phyloP scores from a whole-genome alignment of 78 protist species.

The Dictyostelium capitatum region DNA sequence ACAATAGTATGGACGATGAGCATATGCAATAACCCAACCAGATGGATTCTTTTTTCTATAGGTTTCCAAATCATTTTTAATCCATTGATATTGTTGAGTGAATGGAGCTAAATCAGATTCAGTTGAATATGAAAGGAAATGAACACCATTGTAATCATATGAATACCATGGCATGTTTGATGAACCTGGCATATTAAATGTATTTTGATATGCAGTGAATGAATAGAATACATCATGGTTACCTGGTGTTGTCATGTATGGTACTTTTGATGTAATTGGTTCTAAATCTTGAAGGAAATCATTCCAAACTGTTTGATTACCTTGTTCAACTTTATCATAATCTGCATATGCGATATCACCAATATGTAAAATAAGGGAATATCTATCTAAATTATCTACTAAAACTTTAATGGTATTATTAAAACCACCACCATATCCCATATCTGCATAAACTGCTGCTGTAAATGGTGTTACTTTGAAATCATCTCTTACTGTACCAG shows the following conservation, averaged over 20 bases:
- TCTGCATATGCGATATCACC: conserved; percentile 73
- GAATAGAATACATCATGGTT: conserved; percentile 70
- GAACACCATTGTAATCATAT: conserved; percentile 58
- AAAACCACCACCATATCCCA: conserved; percentile 76
- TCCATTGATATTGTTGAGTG: conserved; percentile 76
- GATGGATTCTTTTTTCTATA: conserved; percentile 38
- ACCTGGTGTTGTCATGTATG: conserved; percentile 79
- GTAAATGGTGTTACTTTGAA: conserved; percentile 51
- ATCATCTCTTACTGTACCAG: background rate
- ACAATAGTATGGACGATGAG: conserved; percentile 78
- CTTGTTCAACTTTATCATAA: conserved; percentile 52
- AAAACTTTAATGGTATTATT: conserved; percentile 31
- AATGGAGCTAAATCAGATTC: conserved; percentile 76
- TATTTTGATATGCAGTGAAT: conserved; percentile 61
- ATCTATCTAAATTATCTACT: background rate
- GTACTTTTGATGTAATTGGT: conserved; percentile 52
- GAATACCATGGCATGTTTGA: conserved; percentile 72
- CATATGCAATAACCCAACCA: conserved; percentile 75
- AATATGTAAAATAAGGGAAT: conserved; percentile 40
- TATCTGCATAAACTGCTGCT: conserved; percentile 59
- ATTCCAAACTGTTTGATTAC: conserved; percentile 70
- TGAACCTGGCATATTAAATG: conserved; percentile 70
- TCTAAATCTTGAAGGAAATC: conserved; percentile 24
- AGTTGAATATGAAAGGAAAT: conserved; percentile 20
- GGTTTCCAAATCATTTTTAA: conserved; percentile 39